Evolutionary conservation across 225 moss, liverwort and hornwort species (phyloP), one percentile per base, ranked within the genome.

Genomic region (Climacium dendroides): DNA sequence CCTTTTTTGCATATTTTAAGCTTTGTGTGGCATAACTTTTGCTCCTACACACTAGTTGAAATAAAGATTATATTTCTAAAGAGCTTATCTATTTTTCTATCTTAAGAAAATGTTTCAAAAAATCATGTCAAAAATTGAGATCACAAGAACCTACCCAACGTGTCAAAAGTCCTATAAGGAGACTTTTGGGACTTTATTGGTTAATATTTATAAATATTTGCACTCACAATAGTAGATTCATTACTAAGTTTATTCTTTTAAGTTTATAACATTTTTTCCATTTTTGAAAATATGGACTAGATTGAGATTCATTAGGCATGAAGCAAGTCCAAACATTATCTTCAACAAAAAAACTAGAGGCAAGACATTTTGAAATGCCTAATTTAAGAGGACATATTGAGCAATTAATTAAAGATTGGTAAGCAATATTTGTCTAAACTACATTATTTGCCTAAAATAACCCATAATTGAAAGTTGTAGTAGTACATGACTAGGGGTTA

Each of bases 21-120:
- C 10, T 45, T 41, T 71, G 5, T 13, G 0, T 10, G 1, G 2
- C 6, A 17, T 71, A 4, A 10, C 5, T 45, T 45, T 45, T 72
- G 3, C 5, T 72, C 8, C 0, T 16, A 0, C 0, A 0, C 0
- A 43, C 17, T 0, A 0, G 9, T 29, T 45, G 18, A 72, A 29
- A 45, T 17, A 17, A 45, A 16, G 45, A 29, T 17, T 17, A 10
- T 18, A 29, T 45, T 45, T 10, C 10, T 0, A 6, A 1, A 10
- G 45, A 45, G 15, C 3, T 70, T 13, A 7, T 69, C 1, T 37
- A 7, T 39, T 69, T 39, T 39, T 22, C 11, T 23, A 39, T 24
- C 23, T 22, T 67, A 23, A n/a, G n/a, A n/a, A n/a, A 11, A 67
- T 5, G 0, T 20, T 20, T n/a, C 8, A n/a, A 12, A 67, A 23